Conservation (phyloP, 805 yeast genomes). For the Saccharomycopsis vini region DNA sequence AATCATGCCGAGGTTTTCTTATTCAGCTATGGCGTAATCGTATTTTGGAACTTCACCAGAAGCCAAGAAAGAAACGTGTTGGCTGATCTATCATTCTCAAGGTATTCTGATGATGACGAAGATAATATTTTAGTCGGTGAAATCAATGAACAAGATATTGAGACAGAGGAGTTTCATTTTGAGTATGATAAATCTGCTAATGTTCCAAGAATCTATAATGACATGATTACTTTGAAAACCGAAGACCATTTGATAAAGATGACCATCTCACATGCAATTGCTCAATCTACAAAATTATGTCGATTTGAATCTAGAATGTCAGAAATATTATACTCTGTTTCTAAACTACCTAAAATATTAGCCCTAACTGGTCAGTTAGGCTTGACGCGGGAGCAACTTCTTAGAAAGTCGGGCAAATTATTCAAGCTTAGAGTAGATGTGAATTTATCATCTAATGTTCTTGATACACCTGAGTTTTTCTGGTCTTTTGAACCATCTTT, state of each 20-base stretch:
- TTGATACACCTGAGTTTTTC: conserved; percentile 93
- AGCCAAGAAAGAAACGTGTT: conserved; percentile 85
- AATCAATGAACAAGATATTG: conserved; percentile 79
- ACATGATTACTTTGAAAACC: conserved; percentile 81
- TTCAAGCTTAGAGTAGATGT: conserved; percentile 91
- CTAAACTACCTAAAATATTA: conserved; percentile 80
- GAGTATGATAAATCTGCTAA: conserved; percentile 47
- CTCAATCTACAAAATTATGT: conserved; percentile 88
- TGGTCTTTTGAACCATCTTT: conserved; percentile 95
- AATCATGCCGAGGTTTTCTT: conserved; percentile 80
- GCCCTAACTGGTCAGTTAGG: conserved; percentile 89
- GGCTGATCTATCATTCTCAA: conserved; percentile 68
- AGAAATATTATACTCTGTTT: conserved; percentile 69
- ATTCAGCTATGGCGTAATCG: conserved; percentile 90
- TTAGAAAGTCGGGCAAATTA: conserved; percentile 82
- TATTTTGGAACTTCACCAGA: conserved; percentile 94
- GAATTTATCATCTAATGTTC: conserved; percentile 77
- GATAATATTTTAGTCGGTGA: conserved; percentile 56
- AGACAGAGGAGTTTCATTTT: conserved; percentile 64
- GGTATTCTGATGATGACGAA: conserved; percentile 33
- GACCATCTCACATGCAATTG: conserved; percentile 92
- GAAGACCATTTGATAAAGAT: conserved; percentile 90
- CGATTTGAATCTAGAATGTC: conserved; percentile 90
- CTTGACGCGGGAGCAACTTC: conserved; percentile 69
- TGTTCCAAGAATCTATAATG: conserved; percentile 77